Evolutionary conservation across 2,329 filamentous ascomycete genomes (phyloP).

Genomic region (Claviceps purpurea): DNA sequence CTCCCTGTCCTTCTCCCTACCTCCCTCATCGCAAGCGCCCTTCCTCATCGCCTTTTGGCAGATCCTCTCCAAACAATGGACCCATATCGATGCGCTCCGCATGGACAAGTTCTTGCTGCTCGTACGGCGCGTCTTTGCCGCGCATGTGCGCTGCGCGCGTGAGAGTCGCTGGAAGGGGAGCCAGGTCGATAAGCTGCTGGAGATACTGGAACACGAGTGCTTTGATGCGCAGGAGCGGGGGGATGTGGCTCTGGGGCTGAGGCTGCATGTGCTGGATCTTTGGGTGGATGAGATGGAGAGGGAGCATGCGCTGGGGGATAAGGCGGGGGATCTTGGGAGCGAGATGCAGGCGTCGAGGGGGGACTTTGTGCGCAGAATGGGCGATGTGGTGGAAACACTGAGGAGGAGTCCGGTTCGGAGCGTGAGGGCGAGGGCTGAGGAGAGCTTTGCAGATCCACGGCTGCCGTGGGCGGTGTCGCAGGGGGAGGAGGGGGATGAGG

Average conservation of each 20-base stretch:
- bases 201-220: slow-evolving; percentile 17
- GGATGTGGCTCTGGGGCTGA: slow-evolving; percentile 67
- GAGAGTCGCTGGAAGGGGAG: slow-evolving; percentile 23
- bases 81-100: slow-evolving; percentile 59
- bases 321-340: neutral
- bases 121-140: slow-evolving; percentile 62
- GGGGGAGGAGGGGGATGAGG: slow-evolving; percentile 23
- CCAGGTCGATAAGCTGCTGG: slow-evolving; percentile 14
- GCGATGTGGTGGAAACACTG: slow-evolving; percentile 42
- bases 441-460: slow-evolving; percentile 61
- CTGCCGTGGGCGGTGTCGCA: slow-evolving; percentile 44
- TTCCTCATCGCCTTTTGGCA: slow-evolving; percentile 58
- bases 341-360: slow-evolving; percentile 16
- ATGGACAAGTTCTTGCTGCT: slow-evolving; percentile 91
- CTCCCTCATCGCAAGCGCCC: slow-evolving; percentile 25
- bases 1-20: slow-evolving; percentile 45
- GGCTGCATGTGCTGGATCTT: slow-evolving; percentile 79
- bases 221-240: slow-evolving; percentile 23
- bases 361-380: slow-evolving; percentile 38
- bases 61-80: slow-evolving; percentile 57
- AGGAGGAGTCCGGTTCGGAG: slow-evolving; percentile 52
- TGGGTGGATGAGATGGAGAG: slow-evolving; percentile 84
- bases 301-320: slow-evolving; percentile 37
- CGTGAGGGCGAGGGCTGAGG: slow-evolving; percentile 55
- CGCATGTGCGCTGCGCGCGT: slow-evolving; percentile 42